phyloP scores from a whole-genome alignment of 2,329 filamentous ascomycete species.

The Fusarium globosum region DNA sequence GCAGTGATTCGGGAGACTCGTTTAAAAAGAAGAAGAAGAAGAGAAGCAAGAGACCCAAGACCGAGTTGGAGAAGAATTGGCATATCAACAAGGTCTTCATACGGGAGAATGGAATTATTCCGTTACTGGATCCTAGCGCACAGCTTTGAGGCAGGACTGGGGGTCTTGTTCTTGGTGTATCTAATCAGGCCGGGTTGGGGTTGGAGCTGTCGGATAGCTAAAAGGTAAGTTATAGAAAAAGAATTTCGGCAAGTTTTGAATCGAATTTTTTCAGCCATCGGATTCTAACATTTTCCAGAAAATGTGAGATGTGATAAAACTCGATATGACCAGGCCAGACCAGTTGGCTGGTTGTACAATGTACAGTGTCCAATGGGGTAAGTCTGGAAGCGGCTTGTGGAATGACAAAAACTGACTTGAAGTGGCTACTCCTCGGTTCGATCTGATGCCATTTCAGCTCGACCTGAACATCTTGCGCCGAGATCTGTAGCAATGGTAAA shows the following conservation, averaged over 20 bases:
- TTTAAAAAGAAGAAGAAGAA: neutral
- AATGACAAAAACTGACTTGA: neutral
- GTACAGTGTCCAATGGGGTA: neutral
- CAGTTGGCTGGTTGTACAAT: no score
- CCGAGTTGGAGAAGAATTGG: constrained; percentile 3
- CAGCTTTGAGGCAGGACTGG: neutral
- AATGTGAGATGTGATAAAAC: neutral
- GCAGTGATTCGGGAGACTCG: neutral
- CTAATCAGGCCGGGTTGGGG: neutral
- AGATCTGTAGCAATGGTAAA: neutral
- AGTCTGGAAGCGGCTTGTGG: neutral
- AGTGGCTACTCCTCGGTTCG: neutral
- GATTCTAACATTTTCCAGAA: neutral
- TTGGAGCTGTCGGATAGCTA: no score
- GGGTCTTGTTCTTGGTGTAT: neutral
- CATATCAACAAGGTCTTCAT: constrained; percentile 19
- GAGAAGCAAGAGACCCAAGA: neutral
- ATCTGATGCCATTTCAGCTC: neutral
- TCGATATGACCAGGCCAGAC: neutral
- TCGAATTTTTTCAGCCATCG: rapidly evolving
- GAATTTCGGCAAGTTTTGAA: neutral
- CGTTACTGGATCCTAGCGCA: neutral
- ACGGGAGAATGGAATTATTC: neutral
- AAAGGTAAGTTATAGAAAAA: neutral
- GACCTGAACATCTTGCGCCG: rapidly evolving